phyloP scores from a whole-genome alignment of 2,329 filamentous ascomycete species.

The Cercospora sp. region DNA sequence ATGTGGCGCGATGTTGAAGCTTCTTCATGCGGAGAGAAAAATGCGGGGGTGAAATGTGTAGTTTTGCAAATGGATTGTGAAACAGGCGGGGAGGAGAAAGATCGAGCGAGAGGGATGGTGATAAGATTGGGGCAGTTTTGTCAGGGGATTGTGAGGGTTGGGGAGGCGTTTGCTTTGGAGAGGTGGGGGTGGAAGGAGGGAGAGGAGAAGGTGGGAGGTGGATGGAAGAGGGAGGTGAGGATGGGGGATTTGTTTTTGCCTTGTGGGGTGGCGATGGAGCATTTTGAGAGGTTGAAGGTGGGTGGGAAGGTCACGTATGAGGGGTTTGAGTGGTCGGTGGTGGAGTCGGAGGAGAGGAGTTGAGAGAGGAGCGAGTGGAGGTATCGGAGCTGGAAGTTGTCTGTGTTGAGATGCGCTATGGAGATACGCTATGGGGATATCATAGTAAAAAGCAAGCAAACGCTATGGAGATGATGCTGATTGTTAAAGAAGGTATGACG shows the following conservation, averaged over 20 bases:
- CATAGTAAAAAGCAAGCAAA: background rate
- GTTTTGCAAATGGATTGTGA: slow-evolving; percentile 48
- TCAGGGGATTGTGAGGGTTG: slow-evolving; percentile 57
- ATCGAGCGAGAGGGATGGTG: slow-evolving; percentile 51
- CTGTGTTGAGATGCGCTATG: too few relatives aligned
- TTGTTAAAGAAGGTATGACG: background rate
- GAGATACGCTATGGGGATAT: background rate
- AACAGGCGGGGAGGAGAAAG: slow-evolving; percentile 25
- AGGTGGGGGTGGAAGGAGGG: slow-evolving; percentile 52
- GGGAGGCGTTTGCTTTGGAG: slow-evolving; percentile 51
- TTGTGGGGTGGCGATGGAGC: slow-evolving; percentile 41
- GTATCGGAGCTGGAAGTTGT: too few relatives aligned
- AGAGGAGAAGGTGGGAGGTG: slow-evolving; percentile 16
- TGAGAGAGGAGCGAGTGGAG: background rate
- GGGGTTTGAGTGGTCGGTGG: slow-evolving; percentile 4
- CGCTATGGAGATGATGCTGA: background rate
- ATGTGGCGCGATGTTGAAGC: slow-evolving; percentile 43
- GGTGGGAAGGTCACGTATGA: slow-evolving; percentile 34
- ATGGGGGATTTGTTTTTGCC: slow-evolving; percentile 45
- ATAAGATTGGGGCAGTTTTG: slow-evolving; percentile 56
- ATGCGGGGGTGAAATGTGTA: slow-evolving; percentile 43
- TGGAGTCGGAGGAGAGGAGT: slow-evolving; percentile 7
- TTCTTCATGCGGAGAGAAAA: slow-evolving; percentile 18
- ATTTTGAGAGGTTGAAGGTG: slow-evolving; percentile 31
- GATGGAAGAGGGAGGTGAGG: slow-evolving; percentile 43